A percentile compares a stretch with the other conserved stretches of the same genome.
Evolutionary conservation across 331 rosid species (phyloP).

Genomic region (Cydonia oblonga): DNA sequence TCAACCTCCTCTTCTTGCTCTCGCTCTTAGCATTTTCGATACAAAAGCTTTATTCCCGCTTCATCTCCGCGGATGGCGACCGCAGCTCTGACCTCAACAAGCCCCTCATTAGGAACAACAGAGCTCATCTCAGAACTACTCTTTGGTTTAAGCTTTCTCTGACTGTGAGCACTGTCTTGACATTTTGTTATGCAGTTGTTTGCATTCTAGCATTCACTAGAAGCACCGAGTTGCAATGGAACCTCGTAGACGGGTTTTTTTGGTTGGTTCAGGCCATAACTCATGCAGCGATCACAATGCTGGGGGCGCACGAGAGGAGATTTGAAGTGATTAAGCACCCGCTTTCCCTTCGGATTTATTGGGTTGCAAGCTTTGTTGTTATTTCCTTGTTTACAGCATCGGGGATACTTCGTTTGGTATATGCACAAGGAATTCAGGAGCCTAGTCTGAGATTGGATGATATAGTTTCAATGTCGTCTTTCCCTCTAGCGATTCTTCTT

Average conservation of each 20-base stretch:
- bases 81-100: slow-evolving; percentile 28
- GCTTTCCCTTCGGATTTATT: slow-evolving; percentile 51
- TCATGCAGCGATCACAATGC: slow-evolving; percentile 35
- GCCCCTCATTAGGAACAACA: slow-evolving; percentile 30
- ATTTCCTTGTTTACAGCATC: slow-evolving; percentile 47
- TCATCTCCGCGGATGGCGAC: slow-evolving; percentile 26
- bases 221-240: slow-evolving; percentile 32
- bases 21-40: slow-evolving; percentile 37
- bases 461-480: slow-evolving; percentile 34
- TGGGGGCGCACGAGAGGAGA: slow-evolving; percentile 54
- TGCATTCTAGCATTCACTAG: slow-evolving; percentile 36
- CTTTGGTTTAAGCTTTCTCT: slow-evolving; percentile 46
- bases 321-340: slow-evolving; percentile 57
- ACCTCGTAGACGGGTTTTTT: slow-evolving; percentile 37
- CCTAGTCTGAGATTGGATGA: slow-evolving; percentile 49
- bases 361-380: slow-evolving; percentile 38
- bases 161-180: slow-evolving; percentile 25
- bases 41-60: slow-evolving; percentile 39
- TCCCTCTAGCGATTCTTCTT: slow-evolving; percentile 47
- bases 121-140: slow-evolving; percentile 13
- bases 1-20: slow-evolving; percentile 42
- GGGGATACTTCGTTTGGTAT: slow-evolving; percentile 45
- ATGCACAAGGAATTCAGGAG: slow-evolving; percentile 10
- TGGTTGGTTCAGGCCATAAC: slow-evolving; percentile 65
- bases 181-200: slow-evolving; percentile 33